Percentiles rank a stretch among this genome's conserved stretches.
These are phyloP conservation scores for Cryptosporidium canis DNA, from an alignment of 169 alveolate genomes.

Conservation along the genomic window DNA sequence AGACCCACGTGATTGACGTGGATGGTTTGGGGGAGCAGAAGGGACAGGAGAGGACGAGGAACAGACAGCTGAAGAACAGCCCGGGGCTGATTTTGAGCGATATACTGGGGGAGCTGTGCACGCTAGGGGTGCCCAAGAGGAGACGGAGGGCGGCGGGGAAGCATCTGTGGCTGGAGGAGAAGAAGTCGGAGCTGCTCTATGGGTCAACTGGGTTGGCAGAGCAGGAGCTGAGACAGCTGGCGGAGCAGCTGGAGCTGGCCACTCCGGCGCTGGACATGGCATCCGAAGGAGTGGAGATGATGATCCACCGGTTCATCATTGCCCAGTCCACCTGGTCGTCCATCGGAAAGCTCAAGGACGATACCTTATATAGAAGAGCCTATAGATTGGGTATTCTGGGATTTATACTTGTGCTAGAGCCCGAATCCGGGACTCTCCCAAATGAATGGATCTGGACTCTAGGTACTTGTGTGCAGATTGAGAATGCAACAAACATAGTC, in stretches of 20 bases:
- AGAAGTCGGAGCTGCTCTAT: slow-evolving; percentile 30
- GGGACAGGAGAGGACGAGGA: not conserved
- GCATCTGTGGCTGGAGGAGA: slow-evolving; percentile 58
- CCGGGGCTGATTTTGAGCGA: slow-evolving; percentile 36
- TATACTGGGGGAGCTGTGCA: slow-evolving; percentile 25
- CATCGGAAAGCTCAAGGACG: slow-evolving; percentile 53
- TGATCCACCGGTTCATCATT: slow-evolving; percentile 43
- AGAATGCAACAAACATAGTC: slow-evolving; percentile 38
- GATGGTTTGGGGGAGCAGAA: not conserved
- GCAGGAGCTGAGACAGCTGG: slow-evolving; percentile 41
- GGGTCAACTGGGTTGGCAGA: slow-evolving; percentile 66
- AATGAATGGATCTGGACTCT: slow-evolving; percentile 72
- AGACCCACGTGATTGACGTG: not conserved
- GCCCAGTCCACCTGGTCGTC: slow-evolving; percentile 64
- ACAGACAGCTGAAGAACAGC: not conserved
- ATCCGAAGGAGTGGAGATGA: slow-evolving; percentile 59
- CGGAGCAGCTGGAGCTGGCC: slow-evolving; percentile 51
- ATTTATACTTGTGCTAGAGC: slow-evolving; percentile 52
- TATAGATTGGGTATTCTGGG: slow-evolving; percentile 53
- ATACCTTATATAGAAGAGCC: slow-evolving; percentile 47
- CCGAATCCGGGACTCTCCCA: slow-evolving; percentile 60
- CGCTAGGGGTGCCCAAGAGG: slow-evolving; percentile 15
- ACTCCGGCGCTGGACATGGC: slow-evolving; percentile 26
- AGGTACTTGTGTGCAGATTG: slow-evolving; percentile 68
- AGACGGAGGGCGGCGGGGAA: not conserved